A percentile compares a stretch with the other conserved stretches of the same genome.
Evolutionary conservation across 2,329 filamentous ascomycete genomes (phyloP).

Genomic region (Zelopaecilomyces penicillatus): DNA sequence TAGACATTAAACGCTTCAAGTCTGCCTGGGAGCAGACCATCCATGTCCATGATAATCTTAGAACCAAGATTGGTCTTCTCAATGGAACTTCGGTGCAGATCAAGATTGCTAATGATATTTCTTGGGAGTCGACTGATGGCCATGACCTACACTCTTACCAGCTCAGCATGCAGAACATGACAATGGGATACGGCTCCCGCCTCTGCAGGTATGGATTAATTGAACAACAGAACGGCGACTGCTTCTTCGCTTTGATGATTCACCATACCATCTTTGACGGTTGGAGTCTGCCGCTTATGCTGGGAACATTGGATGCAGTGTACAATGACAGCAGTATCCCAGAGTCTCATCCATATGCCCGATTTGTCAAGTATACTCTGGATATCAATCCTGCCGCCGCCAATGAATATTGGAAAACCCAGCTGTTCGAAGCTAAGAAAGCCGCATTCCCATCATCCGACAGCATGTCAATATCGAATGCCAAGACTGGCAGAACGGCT

Average conservation of each 20-base stretch:
- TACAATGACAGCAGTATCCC: neutral
- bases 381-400: conserved; percentile 2
- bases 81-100: conserved; percentile 1
- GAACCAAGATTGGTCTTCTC: conserved; percentile 7
- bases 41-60: conserved; percentile 1
- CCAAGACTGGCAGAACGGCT: neutral
- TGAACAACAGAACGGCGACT: neutral
- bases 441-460: neutral
- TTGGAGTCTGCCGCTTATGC: neutral
- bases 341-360: neutral
- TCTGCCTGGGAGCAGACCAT: conserved; percentile 8
- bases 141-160: neutral
- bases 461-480: neutral
- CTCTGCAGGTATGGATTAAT: neutral
- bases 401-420: neutral
- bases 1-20: conserved; percentile 11
- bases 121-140: neutral
- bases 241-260: conserved; percentile 1
- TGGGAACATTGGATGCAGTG: neutral
- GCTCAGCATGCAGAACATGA: neutral
- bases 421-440: neutral
- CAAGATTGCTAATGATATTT: conserved; percentile 1
- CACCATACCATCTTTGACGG: conserved; percentile 7
- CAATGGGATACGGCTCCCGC: conserved; percentile 1
- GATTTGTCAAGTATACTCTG: conserved; percentile 2